phyloP scores from a whole-genome alignment of 2,329 filamentous ascomycete genomes.

The Botrytis elliptica region DNA sequence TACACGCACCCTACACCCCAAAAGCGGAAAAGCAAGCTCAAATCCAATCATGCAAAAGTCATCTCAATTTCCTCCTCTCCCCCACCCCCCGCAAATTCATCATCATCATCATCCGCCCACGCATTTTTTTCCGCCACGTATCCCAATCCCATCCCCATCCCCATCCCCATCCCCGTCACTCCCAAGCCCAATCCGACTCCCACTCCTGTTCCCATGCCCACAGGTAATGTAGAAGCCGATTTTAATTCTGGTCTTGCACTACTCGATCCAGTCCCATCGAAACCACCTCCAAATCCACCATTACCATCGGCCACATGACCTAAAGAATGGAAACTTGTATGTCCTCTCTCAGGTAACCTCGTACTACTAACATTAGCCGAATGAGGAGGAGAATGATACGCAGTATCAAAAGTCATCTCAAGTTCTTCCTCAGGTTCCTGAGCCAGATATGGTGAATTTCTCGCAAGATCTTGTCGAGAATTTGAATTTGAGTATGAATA shows the following conservation, averaged over 20 bases:
- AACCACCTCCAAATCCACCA: not conserved
- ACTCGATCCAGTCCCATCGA: constrained; percentile 24
- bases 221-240: constrained; percentile 47
- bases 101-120: constrained; percentile 69
- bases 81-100: constrained; percentile 66
- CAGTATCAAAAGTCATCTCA: constrained; percentile 71
- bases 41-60: constrained; percentile 60
- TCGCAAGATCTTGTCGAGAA: constrained; percentile 8
- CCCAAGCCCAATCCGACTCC: constrained; percentile 1
- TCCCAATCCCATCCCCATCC: not conserved
- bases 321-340: constrained; percentile 11
- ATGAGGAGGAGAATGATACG: constrained; percentile 41
- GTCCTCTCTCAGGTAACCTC: not conserved
- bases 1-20: not conserved
- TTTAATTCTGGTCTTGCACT: constrained; percentile 43
- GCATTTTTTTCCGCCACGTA: constrained; percentile 51
- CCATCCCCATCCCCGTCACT: not conserved
- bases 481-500: constrained; percentile 19
- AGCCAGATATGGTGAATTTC: constrained; percentile 21
- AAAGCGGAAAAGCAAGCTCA: not conserved
- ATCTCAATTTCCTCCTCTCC: constrained; percentile 74
- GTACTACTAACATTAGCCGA: constrained; percentile 26
- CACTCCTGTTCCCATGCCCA: constrained; percentile 21
- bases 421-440: constrained; percentile 47
- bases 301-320: not conserved